Conservation (phyloP, 306 rosid genomes). For the Prunus kanzakura region DNA sequence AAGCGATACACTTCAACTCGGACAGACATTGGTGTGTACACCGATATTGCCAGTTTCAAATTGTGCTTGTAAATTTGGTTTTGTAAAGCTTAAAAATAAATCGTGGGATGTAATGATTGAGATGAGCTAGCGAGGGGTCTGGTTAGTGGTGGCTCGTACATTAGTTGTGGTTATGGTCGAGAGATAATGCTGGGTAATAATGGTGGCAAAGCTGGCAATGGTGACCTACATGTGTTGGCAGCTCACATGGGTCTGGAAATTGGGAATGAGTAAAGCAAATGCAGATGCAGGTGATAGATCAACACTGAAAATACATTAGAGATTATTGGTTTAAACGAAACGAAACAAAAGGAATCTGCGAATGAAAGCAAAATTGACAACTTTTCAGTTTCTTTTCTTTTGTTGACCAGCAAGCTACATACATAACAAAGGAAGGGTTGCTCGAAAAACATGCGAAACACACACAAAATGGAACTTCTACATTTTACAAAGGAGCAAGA, state of each 20-base stretch:
- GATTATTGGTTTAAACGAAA: neutral
- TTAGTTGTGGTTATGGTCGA: too few relatives aligned
- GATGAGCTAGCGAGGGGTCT: too few relatives aligned
- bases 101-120: too few relatives aligned
- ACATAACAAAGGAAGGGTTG: neutral
- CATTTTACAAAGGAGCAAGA: neutral
- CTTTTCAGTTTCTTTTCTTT: neutral
- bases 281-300: too few relatives aligned
- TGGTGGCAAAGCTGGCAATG: neutral
- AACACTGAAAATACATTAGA: too few relatives aligned
- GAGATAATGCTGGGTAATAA: neutral
- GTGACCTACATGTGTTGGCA: neutral
- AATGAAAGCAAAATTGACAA: neutral
- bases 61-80: too few relatives aligned
- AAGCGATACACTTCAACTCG: too few relatives aligned
- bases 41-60: too few relatives aligned
- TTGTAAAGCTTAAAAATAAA: too few relatives aligned
- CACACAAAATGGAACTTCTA: neutral
- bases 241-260: neutral
- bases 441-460: neutral
- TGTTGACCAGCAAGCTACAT: neutral
- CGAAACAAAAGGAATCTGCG: neutral
- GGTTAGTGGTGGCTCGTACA: too few relatives aligned
- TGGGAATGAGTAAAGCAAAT: too few relatives aligned
- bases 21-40: too few relatives aligned